Conservation (phyloP, 805 yeast species). For the Trichomonascus vanleenenianus region DNA sequence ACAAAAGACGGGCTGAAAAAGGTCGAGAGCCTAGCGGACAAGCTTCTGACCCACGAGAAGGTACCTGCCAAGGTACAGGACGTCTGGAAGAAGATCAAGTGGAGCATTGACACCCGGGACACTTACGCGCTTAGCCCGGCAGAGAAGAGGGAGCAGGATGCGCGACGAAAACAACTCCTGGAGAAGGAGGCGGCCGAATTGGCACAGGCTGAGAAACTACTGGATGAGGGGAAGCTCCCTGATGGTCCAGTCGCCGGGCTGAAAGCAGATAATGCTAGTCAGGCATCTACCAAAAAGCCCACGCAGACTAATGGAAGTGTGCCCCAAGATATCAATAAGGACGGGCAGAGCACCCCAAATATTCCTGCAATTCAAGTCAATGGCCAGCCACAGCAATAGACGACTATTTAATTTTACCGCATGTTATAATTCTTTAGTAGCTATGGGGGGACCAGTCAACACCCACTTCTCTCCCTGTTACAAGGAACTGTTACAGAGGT, state of each 20-base stretch:
- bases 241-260: background rate
- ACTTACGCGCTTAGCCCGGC: slow-evolving; percentile 9
- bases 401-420: background rate
- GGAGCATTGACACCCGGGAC: slow-evolving; percentile 16
- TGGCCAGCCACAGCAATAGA: background rate
- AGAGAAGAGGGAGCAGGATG: slow-evolving; percentile 5
- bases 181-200: slow-evolving; percentile 4
- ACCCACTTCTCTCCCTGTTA: too few relatives aligned
- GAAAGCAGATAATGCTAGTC: background rate
- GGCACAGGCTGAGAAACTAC: slow-evolving; percentile 1
- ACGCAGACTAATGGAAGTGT: too few relatives aligned
- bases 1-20: slow-evolving; percentile 57
- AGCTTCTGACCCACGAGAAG: slow-evolving; percentile 39
- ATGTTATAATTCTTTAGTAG: too few relatives aligned
- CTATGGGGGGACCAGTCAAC: too few relatives aligned
- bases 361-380: background rate
- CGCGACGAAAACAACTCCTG: slow-evolving; percentile 5
- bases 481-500: too few relatives aligned
- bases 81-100: slow-evolving; percentile 41
- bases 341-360: too few relatives aligned
- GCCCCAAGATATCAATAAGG: background rate
- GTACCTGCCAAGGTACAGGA: slow-evolving; percentile 43
- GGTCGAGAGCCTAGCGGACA: slow-evolving; percentile 52
- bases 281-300: background rate
- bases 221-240: background rate